Base-by-base conservation (phyloP, 208 protist species). In the Leptomonas seymouri region DNA sequence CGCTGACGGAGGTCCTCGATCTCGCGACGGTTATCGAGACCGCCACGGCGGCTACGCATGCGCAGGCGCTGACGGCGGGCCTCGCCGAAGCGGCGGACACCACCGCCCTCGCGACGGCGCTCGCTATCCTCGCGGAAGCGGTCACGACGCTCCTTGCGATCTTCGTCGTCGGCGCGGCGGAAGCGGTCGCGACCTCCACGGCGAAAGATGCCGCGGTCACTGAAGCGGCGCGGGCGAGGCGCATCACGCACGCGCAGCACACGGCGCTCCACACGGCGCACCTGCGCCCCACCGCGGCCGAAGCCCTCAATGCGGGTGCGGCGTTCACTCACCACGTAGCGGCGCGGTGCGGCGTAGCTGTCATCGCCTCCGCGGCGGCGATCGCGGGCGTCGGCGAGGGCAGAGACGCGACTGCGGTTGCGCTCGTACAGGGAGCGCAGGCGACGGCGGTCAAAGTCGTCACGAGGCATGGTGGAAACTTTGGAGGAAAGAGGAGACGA, bases 351-450 rank as follows among this genome's bases (percentile, higher is more conserved):
- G 36, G 54, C 46, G 34, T 67, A 53, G 46, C 87, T 80, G 44
- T 88, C 84, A 27, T 80, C 76, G 14, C 65, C 70, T 31, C 53
- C 66, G 64, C 89, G 76, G 49, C 85, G 83, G 44, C 83, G 76
- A 62, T 93, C 87, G 44, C 89, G 85, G 36, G 84, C 87, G n/a
- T 93, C 83, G 6, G 86, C 89, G 25, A 95, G 71, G 48, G 80
- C 85, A 2, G 78, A 78, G 20, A 93, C 87, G 53, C 89, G 89
- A 57, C 69, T 76, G 56, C 82, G 78, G 77, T 94, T 93, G 50
- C 87, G 85, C 25, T 97, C 87, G 67, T 97, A 94, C 20, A 93
- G 48, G 41, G 79, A 83, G 67, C 89, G 86, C 42, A 94, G 85
- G 53, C 88, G 88, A 53, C 87, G 86, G 58, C 89, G 89, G 57